Evolutionary conservation across 2,329 filamentous ascomycete genomes (phyloP), one percentile per base, ranked within the genome.

Genomic region (Fonsecaea pedrosoi): DNA sequence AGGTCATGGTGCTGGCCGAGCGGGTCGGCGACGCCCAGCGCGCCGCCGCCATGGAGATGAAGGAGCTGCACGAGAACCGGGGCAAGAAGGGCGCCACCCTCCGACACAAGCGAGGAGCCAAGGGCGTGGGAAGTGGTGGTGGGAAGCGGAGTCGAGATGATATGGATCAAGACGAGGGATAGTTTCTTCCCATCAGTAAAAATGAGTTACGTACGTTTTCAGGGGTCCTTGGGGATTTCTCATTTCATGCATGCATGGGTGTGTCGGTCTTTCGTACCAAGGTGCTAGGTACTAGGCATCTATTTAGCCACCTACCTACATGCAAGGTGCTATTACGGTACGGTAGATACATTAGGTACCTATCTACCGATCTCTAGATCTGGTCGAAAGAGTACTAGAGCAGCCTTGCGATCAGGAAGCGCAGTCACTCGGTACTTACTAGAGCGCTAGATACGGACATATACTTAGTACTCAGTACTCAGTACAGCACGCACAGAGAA

Each of bases 21-120:
- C 84, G 91, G 1, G 91, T 96, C 0, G 89, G 91, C 65, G 92
- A 96, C 77, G 93, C 93, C 0, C 92, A 96, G 77, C 84, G 92
- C 59, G 84, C 91, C 60, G 91, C 93, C 0, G 86, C 90, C 60
- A 86, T 84, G 58, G 89, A 96, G 80, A 92, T 97, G 89, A 95
- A 94, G 83, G 85, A 87, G 62, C 77, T 94, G 71, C 86, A 90
- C 62, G 92, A 96, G 69, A 86, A 88, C 74, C 53, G 70, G 45
- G 71, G 72, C 50, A 69, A 71, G 66, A 72, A 72, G 37, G 70
- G 71, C 6, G 69, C 77, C 54, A 81, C 77, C 58, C 74, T 78
- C 68, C 81, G 78, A 71, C 86, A 85, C 54, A 84, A 85, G 78
- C 85, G 82, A 81, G 66, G 62, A 6, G 68, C 54, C 10, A 69